A percentile compares a stretch with the other conserved stretches of the same genome.
phyloP scores from a whole-genome alignment of 148 eudicot genomes.

The Salicornia ramosissima region DNA sequence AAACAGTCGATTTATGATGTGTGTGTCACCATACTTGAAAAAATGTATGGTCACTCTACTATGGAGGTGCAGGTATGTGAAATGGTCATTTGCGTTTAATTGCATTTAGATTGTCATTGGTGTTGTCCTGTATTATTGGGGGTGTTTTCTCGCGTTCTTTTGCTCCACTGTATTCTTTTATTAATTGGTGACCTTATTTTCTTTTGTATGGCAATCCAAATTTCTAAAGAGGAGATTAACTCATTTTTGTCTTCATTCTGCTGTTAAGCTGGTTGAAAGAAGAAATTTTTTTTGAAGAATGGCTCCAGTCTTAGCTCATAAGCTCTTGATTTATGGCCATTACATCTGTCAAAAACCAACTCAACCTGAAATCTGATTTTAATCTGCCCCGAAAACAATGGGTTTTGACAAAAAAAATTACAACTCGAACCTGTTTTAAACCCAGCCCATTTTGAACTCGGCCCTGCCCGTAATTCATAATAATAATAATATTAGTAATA shows the following conservation, averaged over 20 bases:
- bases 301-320: not conserved
- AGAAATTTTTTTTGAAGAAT: not conserved
- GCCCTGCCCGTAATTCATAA: no score
- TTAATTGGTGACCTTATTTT: not conserved
- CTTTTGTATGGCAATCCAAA: not conserved
- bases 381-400: no score
- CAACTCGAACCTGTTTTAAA: no score
- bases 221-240: not conserved
- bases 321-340: no score
- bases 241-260: not conserved
- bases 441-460: no score
- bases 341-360: no score
- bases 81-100: not conserved
- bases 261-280: not conserved
- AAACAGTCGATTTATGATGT: conserved; percentile 93
- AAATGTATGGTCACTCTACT: conserved; percentile 96
- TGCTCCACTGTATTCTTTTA: not conserved
- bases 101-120: not conserved
- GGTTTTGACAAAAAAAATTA: no score
- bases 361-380: no score
- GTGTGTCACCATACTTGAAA: conserved; percentile 88
- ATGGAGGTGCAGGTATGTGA: conserved; percentile 96
- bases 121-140: not conserved
- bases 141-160: no score
- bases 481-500: no score